Percentiles rank a stretch among this genome's conserved stretches.
Conservation (phyloP, 305 asterid genomes). For the Fraxinus angustifolia region DNA sequence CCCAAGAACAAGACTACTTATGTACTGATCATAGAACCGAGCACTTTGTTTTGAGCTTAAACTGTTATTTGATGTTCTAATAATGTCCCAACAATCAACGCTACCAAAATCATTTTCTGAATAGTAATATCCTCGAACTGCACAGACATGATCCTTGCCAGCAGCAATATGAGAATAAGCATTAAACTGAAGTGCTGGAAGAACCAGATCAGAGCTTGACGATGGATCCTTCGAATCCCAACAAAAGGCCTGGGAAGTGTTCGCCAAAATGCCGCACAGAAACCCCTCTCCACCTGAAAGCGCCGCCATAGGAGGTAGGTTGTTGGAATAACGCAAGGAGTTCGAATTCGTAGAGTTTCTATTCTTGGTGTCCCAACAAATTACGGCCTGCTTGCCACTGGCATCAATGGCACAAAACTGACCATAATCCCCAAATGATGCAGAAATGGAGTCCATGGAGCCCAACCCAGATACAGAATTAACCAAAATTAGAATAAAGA, state of each 20-base stretch:
- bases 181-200: slow-evolving; percentile 36
- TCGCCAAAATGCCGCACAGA: slow-evolving; percentile 71
- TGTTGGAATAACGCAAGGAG: slow-evolving; percentile 34
- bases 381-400: slow-evolving; percentile 81
- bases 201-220: slow-evolving; percentile 61
- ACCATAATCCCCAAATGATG: slow-evolving; percentile 62
- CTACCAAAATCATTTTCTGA: slow-evolving; percentile 50
- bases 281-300: slow-evolving; percentile 79
- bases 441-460: slow-evolving; percentile 83
- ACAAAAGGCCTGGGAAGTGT: slow-evolving; percentile 70
- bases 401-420: slow-evolving; percentile 92
- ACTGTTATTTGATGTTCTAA: slow-evolving; percentile 30
- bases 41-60: slow-evolving; percentile 43
- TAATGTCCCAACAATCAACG: slow-evolving; percentile 87
- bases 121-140: slow-evolving; percentile 68
- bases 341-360: slow-evolving; percentile 30
- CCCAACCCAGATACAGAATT: slow-evolving; percentile 64
- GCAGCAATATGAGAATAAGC: slow-evolving; percentile 70
- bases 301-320: slow-evolving; percentile 52
- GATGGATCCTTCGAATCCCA: slow-evolving; percentile 52
- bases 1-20: slow-evolving; percentile 34
- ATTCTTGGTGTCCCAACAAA: slow-evolving; percentile 70
- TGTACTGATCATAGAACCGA: slow-evolving; percentile 45
- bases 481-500: slow-evolving; percentile 27
- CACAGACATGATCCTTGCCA: slow-evolving; percentile 82